Evolutionary conservation across 2,329 filamentous ascomycete species (phyloP).

Genomic region (Aspergillus glaucus): DNA sequence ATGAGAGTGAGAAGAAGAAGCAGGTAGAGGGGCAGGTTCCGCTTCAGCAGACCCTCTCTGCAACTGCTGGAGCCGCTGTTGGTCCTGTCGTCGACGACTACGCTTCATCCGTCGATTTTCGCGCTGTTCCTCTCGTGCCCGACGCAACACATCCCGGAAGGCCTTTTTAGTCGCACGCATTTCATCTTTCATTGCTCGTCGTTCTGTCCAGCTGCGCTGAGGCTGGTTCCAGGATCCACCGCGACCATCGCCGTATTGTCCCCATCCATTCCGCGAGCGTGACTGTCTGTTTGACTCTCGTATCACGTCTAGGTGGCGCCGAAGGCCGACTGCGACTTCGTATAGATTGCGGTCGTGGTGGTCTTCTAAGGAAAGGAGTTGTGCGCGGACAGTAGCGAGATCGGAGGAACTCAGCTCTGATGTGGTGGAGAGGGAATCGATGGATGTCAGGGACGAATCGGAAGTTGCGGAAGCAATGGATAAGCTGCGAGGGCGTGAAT

Average conservation of each 20-base stretch:
- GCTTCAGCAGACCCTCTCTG: neutral
- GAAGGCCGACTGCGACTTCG: constrained; percentile 30
- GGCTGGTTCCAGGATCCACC: constrained; percentile 31
- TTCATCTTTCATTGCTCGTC: constrained; percentile 31
- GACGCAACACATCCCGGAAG: constrained; percentile 29
- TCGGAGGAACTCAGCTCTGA: constrained; percentile 32
- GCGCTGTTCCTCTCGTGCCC: constrained; percentile 31
- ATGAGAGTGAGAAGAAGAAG: no score
- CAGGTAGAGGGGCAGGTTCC: neutral
- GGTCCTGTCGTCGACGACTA: constrained; percentile 17
- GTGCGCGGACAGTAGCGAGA: constrained; percentile 29
- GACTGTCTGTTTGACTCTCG: constrained; percentile 29
- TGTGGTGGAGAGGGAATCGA: constrained; percentile 31
- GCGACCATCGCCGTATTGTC: constrained; percentile 10
- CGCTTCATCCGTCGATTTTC: constrained; percentile 20
- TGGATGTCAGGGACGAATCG: constrained; percentile 30
- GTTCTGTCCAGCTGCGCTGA: constrained; percentile 22
- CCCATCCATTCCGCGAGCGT: constrained; percentile 17
- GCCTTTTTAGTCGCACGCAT: constrained; percentile 31
- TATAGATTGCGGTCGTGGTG: constrained; percentile 33
- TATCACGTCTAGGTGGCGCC: constrained; percentile 26
- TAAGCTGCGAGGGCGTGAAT: constrained; percentile 17
- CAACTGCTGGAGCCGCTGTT: constrained; percentile 6
- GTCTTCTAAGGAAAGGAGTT: constrained; percentile 28
- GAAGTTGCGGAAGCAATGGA: constrained; percentile 27